phyloP scores from a whole-genome alignment of 495 filamentous ascomycete genomes.

The Penicillium angulare region DNA sequence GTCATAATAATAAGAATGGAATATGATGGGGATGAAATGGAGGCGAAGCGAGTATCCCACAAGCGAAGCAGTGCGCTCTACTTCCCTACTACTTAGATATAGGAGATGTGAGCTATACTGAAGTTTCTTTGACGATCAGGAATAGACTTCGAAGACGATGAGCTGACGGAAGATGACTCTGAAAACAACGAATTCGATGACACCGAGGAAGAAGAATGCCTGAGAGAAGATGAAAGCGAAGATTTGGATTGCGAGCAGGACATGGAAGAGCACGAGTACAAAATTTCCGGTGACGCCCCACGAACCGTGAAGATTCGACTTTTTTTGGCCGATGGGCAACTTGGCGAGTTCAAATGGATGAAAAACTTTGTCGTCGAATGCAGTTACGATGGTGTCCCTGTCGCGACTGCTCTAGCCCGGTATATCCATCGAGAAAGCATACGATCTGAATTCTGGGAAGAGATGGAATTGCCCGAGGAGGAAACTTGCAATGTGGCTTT shows the following conservation, averaged over 20 bases:
- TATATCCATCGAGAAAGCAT: constrained; percentile 19
- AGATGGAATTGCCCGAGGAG: constrained; percentile 11
- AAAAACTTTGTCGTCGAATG: constrained; percentile 19
- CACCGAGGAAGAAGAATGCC: constrained; percentile 12
- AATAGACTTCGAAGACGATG: constrained; percentile 13
- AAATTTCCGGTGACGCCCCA: constrained; percentile 12
- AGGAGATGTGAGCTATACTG: constrained; percentile 9
- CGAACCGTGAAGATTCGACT: constrained; percentile 21
- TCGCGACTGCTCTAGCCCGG: constrained; percentile 17
- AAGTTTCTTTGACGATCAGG: constrained; percentile 13
- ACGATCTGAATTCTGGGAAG: constrained; percentile 18
- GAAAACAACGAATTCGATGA: constrained; percentile 12
- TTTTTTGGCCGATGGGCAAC: constrained; percentile 11
- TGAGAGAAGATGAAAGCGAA: constrained; percentile 19
- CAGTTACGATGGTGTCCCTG: constrained; percentile 17
- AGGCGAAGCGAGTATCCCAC: too few species aligned
- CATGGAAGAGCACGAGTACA: constrained; percentile 22
- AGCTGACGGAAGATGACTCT: constrained; percentile 11
- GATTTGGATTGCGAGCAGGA: constrained; percentile 12
- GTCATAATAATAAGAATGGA: too few species aligned
- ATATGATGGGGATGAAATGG: too few species aligned
- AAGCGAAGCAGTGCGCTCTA: too few species aligned
- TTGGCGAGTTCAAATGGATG: constrained; percentile 11
- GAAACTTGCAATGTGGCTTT: constrained; percentile 15
- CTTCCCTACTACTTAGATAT: too few species aligned